Evolutionary conservation across 768 basidiomycete species (phyloP).

Genomic region (Suillus weaverae): DNA sequence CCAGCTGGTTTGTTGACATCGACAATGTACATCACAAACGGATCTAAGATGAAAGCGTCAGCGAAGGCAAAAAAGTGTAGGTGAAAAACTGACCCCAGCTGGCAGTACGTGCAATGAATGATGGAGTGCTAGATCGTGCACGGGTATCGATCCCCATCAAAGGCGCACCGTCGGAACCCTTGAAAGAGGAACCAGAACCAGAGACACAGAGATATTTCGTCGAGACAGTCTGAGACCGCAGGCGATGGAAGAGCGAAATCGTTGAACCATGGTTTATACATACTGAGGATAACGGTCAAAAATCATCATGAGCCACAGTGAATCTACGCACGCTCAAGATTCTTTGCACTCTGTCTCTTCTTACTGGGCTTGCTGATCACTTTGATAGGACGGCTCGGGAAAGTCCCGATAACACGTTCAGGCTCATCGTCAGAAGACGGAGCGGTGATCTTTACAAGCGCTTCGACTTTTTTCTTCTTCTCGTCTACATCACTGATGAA

Average conservation of each 20-base stretch:
- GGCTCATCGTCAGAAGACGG: conserved; percentile 77
- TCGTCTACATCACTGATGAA: conserved; percentile 95
- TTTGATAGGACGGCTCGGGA: conserved; percentile 94
- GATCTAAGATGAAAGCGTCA: conserved; percentile 47
- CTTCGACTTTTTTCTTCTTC: conserved; percentile 94
- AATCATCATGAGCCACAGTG: conserved; percentile 14
- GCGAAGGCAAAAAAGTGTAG: conserved; percentile 8
- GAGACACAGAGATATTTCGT: conserved; percentile 96
- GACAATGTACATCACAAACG: conserved; percentile 97
- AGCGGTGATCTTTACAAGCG: conserved; percentile 85
- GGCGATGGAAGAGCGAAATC: conserved; percentile 92
- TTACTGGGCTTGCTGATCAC: conserved; percentile 98
- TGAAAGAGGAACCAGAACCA: conserved; percentile 89
- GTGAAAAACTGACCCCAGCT: conserved; percentile 70
- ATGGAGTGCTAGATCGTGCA: conserved; percentile 70
- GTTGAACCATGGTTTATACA: conserved; percentile 96
- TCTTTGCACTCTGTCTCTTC: conserved; percentile 93
- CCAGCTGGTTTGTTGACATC: conserved; percentile 85
- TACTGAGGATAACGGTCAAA: conserved; percentile 46
- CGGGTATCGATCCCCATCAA: conserved; percentile 79
- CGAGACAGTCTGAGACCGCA: conserved; percentile 92
- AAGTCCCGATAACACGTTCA: conserved; percentile 82
- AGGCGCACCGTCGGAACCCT: conserved; percentile 88
- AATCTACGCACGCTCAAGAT: conserved; percentile 75
- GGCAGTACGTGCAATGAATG: conserved; percentile 86